Evolutionary conservation across 129 eudicot species (phyloP).

Genomic region (Flaveria brownii): DNA sequence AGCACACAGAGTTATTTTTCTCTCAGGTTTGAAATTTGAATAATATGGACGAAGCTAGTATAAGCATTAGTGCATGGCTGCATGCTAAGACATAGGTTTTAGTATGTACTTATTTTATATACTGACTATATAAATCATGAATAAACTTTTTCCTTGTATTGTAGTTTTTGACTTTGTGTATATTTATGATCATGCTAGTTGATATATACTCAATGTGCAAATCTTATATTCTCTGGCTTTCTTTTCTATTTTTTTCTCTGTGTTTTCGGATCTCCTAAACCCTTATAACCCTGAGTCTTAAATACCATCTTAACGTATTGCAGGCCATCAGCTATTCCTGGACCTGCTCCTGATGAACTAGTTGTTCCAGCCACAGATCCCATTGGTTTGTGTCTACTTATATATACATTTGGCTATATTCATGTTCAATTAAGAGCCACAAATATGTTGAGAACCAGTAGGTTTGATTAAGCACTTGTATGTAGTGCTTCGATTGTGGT

Average conservation of each 20-base stretch:
- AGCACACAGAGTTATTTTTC: not conserved
- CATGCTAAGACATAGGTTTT: not conserved
- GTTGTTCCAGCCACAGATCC: conserved; percentile 84
- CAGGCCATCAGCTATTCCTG: conserved; percentile 96
- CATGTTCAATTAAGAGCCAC: not conserved
- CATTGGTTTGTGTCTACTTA: conserved; percentile 56
- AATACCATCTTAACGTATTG: conserved; percentile 31
- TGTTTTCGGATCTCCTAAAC: conserved; percentile 8
- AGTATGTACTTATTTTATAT: not conserved
- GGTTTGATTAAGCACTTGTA: not conserved
- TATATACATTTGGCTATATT: no score
- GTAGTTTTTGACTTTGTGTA: not conserved
- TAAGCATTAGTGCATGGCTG: not conserved
- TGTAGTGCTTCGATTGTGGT: not conserved
- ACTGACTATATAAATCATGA: not conserved
- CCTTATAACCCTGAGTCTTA: conserved; percentile 13
- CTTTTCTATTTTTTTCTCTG: not conserved
- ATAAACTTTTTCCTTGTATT: not conserved
- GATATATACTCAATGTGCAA: conserved; percentile 10
- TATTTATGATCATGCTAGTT: not conserved
- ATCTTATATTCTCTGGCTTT: not conserved
- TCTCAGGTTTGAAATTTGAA: not conserved
- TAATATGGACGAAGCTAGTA: not conserved
- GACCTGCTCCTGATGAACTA: conserved; percentile 96
- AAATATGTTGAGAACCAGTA: not conserved